Evolutionary conservation across 2,329 filamentous ascomycete species (phyloP).

Genomic region (Dactylellina haptotyla): DNA sequence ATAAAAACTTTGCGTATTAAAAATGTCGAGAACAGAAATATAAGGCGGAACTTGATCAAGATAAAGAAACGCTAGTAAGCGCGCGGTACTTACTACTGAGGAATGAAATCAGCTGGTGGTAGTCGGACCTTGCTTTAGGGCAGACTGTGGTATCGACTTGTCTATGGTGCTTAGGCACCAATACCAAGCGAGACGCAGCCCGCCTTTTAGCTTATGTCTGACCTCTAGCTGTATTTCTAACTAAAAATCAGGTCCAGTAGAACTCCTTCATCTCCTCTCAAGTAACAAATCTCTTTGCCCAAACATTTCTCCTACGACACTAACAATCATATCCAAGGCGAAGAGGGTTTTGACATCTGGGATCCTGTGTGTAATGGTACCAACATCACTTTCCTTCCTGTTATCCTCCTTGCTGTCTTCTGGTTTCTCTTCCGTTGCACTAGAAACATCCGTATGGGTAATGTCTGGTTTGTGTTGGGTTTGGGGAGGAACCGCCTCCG

Average conservation of each 20-base stretch:
- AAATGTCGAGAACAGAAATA: too few species aligned
- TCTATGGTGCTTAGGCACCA: slow-evolving; percentile 21
- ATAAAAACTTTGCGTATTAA: too few species aligned
- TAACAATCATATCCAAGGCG: slow-evolving; percentile 58
- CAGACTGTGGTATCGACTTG: not conserved
- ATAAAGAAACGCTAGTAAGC: too few species aligned
- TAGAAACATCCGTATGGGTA: not conserved
- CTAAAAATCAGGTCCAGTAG: not conserved
- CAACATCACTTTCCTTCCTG: not conserved
- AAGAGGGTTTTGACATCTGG: slow-evolving; percentile 55
- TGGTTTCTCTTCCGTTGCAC: not conserved
- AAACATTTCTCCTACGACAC: slow-evolving; percentile 57
- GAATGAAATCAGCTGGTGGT: not conserved
- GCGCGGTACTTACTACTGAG: too few species aligned
- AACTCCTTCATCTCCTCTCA: slow-evolving; percentile 36
- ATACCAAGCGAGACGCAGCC: slow-evolving; percentile 8
- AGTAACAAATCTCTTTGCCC: slow-evolving; percentile 57
- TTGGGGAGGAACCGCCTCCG: slow-evolving; percentile 19
- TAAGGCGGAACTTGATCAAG: too few species aligned
- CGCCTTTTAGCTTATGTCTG: not conserved
- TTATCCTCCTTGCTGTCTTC: not conserved
- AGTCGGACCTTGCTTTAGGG: not conserved
- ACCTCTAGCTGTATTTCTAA: not conserved
- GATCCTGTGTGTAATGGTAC: slow-evolving; percentile 6
- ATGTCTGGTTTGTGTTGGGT: slow-evolving; percentile 18